Evolutionary conservation across 164 flowering plant species (phyloP).

Genomic region (Echeveria elegans): DNA sequence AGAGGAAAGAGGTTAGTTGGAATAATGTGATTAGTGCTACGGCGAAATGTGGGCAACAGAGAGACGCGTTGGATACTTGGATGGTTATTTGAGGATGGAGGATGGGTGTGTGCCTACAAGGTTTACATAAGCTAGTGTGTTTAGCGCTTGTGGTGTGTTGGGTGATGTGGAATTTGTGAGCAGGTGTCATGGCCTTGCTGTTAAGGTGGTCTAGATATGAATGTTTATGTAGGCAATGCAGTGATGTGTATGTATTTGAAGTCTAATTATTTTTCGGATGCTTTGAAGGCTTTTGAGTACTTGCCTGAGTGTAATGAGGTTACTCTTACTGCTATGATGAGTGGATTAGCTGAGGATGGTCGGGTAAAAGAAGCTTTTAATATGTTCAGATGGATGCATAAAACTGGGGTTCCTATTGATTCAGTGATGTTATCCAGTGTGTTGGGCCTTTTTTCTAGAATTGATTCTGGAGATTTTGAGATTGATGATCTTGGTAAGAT

Average conservation of each 20-base stretch:
- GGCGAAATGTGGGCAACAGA: constrained; percentile 31
- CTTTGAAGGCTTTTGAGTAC: constrained; percentile 37
- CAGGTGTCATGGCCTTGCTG: constrained; percentile 45
- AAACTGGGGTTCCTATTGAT: constrained; percentile 38
- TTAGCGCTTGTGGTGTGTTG: constrained; percentile 55
- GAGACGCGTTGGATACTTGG: constrained; percentile 33
- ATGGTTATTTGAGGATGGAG: constrained; percentile 26
- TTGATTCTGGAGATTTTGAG: constrained; percentile 21
- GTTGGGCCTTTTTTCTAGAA: constrained; percentile 48
- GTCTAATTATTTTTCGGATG: constrained; percentile 40
- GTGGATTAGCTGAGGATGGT: constrained; percentile 44
- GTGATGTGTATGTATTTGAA: constrained; percentile 67
- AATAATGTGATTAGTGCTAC: constrained; percentile 50
- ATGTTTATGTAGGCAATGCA: constrained; percentile 64
- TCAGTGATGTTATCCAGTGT: constrained; percentile 57
- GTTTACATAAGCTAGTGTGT: constrained; percentile 67
- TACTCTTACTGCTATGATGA: constrained; percentile 64
- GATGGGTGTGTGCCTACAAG: constrained; percentile 47
- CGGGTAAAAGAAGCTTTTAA: constrained; percentile 42
- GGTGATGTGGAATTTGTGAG: constrained; percentile 32
- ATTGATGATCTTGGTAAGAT: constrained; percentile 12
- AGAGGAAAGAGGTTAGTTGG: constrained; percentile 55
- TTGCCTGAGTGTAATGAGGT: constrained; percentile 64
- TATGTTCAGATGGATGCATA: constrained; percentile 55
- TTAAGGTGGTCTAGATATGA: constrained; percentile 53